A percentile compares a stretch with the other conserved stretches of the same genome.
phyloP scores from a whole-genome alignment of 257 asterid genomes.

The Paraleonurus japonicus region DNA sequence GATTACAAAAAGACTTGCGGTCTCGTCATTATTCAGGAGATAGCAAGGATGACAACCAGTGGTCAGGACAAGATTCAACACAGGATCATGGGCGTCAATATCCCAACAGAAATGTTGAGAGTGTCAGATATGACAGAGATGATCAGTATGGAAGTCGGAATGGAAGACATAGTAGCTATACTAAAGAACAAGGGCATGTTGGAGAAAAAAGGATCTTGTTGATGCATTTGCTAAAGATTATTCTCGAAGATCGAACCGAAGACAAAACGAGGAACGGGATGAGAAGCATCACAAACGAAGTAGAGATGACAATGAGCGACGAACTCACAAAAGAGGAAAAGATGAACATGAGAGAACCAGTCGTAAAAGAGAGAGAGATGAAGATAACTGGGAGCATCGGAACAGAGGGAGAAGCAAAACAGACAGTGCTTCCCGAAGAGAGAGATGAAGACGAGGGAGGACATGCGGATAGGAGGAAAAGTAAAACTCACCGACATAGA shows the following conservation, averaged over 20 bases:
- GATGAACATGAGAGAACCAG: conserved; percentile 37
- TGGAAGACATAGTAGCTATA: conserved; percentile 29
- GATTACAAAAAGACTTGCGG: conserved; percentile 33
- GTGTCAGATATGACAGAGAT: conserved; percentile 31
- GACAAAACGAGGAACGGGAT: conserved; percentile 36
- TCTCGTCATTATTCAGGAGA: conserved; percentile 31
- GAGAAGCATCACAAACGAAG: conserved; percentile 27
- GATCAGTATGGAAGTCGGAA: conserved; percentile 31
- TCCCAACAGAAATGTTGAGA: conserved; percentile 31
- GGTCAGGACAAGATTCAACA: conserved; percentile 35
- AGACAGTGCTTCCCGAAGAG: conserved; percentile 24
- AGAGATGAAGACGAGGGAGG: conserved; percentile 30
- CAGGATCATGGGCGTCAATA: conserved; percentile 32
- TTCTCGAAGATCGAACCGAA: conserved; percentile 37
- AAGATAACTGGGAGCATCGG: conserved; percentile 36
- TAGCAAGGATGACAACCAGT: conserved; percentile 28
- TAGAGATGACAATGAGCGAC: conserved; percentile 28
- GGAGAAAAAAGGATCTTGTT: conserved; percentile 30
- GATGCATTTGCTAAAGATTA: conserved; percentile 32
- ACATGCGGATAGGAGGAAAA: conserved; percentile 23
- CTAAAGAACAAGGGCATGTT: conserved; percentile 28
- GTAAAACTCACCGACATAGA: conserved; percentile 24
- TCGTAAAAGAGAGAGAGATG: conserved; percentile 43
- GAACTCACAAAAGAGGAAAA: conserved; percentile 31
- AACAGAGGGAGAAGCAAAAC: conserved; percentile 36